Base-by-base conservation (phyloP, 495 filamentous ascomycete genomes). In the Talaromyces thailandensis region DNA sequence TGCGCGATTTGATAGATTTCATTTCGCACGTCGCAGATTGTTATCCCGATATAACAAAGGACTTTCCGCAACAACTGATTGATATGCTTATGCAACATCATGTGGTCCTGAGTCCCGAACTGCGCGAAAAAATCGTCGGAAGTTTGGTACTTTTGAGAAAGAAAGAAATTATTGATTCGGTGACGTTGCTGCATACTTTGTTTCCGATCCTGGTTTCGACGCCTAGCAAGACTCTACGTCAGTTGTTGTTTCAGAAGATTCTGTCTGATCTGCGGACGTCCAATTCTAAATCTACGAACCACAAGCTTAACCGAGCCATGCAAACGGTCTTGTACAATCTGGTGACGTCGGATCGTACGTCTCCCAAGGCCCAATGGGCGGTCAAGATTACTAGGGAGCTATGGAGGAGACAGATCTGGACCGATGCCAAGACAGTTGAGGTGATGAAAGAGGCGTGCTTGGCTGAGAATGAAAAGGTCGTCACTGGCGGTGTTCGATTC, bases 251-350 rank as follows among this genome's bases (percentile, higher is more conserved):
- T 73, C 84, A 87, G 67, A 97, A 96, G 71, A 94, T 98, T 58
- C 75, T 97, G 35, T 92, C 89, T 63, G 95, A 99, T 70, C 79
- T 99, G 56, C 82, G 93, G 21, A 85, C 86, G 29, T 86, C 88
- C 0, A 99, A 99, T 70, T 77, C 84, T 3, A 96, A 93, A 72
- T 73, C 87, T 1, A 90, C 82, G 16, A 96, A 98, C 66, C 95
- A 99, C 76, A 86, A 84, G 63, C 83, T 99, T 40, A 99, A 99
- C 73, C 83, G 88, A 37, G 92, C 89, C 6, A 90, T 96, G 65
- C 94, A 98, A 73, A 93, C 89, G 1, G 91, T 93, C 21, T 82
- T 98, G 51, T 94, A 91, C 76, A 94, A 96, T 71, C 81, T 99
- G 32, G 82, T 98, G 25, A 90, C 87, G 18, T 87, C 88, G 4